Conservation (phyloP, 495 filamentous ascomycete genomes). For the Aspergillus panamensis region DNA sequence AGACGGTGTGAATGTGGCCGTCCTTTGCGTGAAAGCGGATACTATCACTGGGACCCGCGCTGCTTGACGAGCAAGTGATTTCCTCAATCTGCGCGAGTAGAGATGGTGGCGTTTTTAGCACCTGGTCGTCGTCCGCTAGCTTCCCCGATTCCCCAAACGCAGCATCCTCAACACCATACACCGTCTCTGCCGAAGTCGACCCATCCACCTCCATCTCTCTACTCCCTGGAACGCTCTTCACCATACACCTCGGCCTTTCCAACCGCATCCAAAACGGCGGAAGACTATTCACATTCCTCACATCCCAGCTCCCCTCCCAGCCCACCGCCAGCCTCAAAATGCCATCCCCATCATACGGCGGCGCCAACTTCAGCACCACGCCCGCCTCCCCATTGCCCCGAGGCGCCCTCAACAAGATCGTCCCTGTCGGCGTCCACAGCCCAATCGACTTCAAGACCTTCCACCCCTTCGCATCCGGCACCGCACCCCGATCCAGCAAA, state of each 20-base stretch:
- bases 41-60: not conserved
- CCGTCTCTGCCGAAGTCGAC: not conserved
- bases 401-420: not conserved
- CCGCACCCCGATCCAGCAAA: conserved; percentile 3
- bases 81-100: not conserved
- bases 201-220: not conserved
- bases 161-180: not conserved
- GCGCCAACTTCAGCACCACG: conserved; percentile 1
- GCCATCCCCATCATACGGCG: conserved; percentile 10
- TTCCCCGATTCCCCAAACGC: too few species aligned
- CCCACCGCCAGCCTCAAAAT: conserved; percentile 1
- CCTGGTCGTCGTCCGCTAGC: too few species aligned
- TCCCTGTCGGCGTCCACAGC: conserved; percentile 8
- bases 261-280: conserved; percentile 12
- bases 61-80: not conserved
- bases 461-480: conserved; percentile 6
- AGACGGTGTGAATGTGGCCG: not conserved
- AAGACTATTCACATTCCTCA: conserved; percentile 1
- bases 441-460: conserved; percentile 6
- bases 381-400: not conserved
- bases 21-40: conserved; percentile 1
- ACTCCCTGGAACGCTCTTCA: not conserved
- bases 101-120: not conserved
- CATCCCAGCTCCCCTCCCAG: not conserved
- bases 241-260: not conserved